Conservation (phyloP, 1,284 basidiomycete genomes). For the Trametes versicolor region DNA sequence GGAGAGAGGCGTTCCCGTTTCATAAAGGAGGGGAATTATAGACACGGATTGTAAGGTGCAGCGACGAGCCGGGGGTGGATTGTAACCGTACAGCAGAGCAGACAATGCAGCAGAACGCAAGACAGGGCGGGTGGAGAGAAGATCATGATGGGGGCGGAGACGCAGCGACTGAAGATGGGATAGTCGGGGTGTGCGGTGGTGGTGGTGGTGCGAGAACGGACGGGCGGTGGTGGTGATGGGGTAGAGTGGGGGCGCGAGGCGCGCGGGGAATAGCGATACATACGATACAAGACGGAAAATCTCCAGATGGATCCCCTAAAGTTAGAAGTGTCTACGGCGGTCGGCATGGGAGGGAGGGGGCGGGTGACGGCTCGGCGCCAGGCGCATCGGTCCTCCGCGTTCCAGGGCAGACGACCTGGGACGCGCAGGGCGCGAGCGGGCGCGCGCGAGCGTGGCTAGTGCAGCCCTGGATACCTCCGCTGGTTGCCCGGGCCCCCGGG, state of each 20-base stretch:
- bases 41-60: conserved; percentile 22
- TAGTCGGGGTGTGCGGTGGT: neutral
- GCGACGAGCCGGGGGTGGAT: conserved; percentile 5
- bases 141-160: conserved; percentile 7
- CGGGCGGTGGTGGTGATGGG: neutral
- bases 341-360: conserved; percentile 22
- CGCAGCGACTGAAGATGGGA: neutral
- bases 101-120: conserved; percentile 23
- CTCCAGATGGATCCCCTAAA: conserved; percentile 32
- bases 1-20: neutral
- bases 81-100: conserved; percentile 30
- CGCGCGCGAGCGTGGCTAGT: conserved; percentile 14
- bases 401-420: conserved; percentile 2
- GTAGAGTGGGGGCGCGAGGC: neutral
- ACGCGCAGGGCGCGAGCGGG: neutral
- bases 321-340: conserved; percentile 29
- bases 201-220: neutral
- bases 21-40: neutral
- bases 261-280: conserved; percentile 31
- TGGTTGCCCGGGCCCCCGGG: conserved; percentile 21
- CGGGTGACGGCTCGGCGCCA: conserved; percentile 16
- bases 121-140: conserved; percentile 9
- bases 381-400: conserved; percentile 2
- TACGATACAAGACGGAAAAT: conserved; percentile 28
- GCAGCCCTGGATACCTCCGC: conserved; percentile 34